Evolutionary conservation across 352 stramenopile genomes (phyloP), one percentile per base, ranked within the genome.

Genomic region (Pseudoperonospora humuli): DNA sequence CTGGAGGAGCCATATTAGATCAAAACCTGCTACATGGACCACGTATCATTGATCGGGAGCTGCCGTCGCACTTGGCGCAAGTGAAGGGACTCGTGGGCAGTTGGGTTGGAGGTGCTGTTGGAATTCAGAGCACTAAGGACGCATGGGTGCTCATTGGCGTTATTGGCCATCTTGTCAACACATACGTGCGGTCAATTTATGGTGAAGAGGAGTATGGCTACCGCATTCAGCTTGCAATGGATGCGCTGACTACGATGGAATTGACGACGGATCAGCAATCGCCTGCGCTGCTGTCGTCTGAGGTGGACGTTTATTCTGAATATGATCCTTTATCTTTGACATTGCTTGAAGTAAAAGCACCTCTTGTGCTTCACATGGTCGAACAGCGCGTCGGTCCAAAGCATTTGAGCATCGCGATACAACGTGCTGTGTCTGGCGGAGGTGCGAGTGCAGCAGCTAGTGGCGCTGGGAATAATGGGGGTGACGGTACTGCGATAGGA

Each of bases 281-380:
- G 1, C 70, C 76, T 0, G 67, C 75, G 8, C 37, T 93, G 14
- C 39, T 90, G 19, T 84, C 76, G 0, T 81, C 70, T 0, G 80
- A 93, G 36, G 78, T 90, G 3, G 80, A 93, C 27, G 80, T 93
- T 4, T 90, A 90, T 19, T 81, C 75, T 9, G 78, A 88, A 48
- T 89, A 89, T 24, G 80, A 89, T 14, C 78, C 80, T 1, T 64
- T 66, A 19, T 84, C 65, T 8, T 26, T 89, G 26, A 75, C 75
- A 9, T 75, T 93, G 32, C 66, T 93, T 1, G 77, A 90, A 46
- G 75, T 87, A 2, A 93, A 93, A 39, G 75, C 75, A 2, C 78
- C 78, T 27, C 54, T 90, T 0, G 76, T 93, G 27, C 43, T 93
- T n/a, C 80, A 90, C 50, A 93, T 93, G 80, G 87, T 93, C 40